Evolutionary conservation across 148 eudicot species (phyloP).

Genomic region (Nyssa sinensis): DNA sequence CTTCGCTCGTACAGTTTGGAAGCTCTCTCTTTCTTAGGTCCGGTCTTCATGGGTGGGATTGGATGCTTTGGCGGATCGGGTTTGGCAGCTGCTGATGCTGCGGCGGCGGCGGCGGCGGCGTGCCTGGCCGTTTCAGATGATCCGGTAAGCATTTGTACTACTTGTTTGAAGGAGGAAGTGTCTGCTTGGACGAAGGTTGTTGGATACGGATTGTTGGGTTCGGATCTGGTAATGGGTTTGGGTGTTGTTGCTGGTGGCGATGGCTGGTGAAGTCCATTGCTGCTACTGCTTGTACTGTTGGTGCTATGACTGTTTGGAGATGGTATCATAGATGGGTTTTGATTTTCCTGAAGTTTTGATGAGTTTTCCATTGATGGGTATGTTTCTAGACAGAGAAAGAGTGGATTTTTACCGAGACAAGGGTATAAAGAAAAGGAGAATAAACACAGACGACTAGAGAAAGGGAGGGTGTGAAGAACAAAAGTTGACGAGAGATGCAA

Average conservation of each 20-base stretch:
- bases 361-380: constrained; percentile 33
- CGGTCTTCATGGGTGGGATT: constrained; percentile 52
- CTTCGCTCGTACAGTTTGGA: constrained; percentile 64
- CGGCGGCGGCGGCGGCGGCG: constrained; percentile 11
- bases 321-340: constrained; percentile 20
- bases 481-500: too few relatives aligned
- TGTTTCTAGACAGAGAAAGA: neutral
- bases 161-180: constrained; percentile 70
- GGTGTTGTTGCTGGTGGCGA: constrained; percentile 19
- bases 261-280: constrained; percentile 18
- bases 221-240: constrained; percentile 46
- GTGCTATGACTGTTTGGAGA: constrained; percentile 26
- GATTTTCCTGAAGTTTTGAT: constrained; percentile 20
- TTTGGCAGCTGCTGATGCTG: too few relatives aligned
- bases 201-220: constrained; percentile 59
- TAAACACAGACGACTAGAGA: neutral
- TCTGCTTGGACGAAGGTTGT: constrained; percentile 79
- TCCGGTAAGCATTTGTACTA: constrained; percentile 79
- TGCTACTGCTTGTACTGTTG: constrained; percentile 23
- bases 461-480: neutral
- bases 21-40: constrained; percentile 26
- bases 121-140: constrained; percentile 38
- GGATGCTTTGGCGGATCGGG: constrained; percentile 20
- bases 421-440: neutral
- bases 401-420: neutral